A percentile compares a stretch with the other conserved stretches of the same genome.
Evolutionary conservation across 306 rosid species (phyloP).

Genomic region (Sicyos edulis): DNA sequence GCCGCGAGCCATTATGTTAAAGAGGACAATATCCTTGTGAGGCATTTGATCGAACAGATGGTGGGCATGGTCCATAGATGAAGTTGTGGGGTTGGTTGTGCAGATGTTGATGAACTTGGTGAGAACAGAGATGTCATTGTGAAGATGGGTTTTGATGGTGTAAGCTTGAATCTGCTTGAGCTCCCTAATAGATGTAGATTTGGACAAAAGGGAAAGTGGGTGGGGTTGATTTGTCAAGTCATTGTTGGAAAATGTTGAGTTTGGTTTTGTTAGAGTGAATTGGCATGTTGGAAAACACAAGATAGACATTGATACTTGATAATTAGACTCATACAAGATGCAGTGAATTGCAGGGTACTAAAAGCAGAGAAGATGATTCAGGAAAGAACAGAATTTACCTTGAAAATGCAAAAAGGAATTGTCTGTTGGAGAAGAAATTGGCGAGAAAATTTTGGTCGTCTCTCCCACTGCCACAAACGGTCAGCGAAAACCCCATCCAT

Average conservation of each 20-base stretch:
- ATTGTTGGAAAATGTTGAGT: slow-evolving; percentile 21
- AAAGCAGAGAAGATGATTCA: background rate
- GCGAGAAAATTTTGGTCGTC: slow-evolving; percentile 20
- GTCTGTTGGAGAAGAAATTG: slow-evolving; percentile 31
- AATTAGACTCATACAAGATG: background rate
- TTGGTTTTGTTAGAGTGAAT: slow-evolving; percentile 36
- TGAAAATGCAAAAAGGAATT: slow-evolving; percentile 14
- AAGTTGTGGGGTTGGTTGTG: slow-evolving; percentile 31
- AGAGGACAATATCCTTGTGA: slow-evolving; percentile 48
- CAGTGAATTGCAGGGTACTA: background rate
- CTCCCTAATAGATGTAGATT: slow-evolving; percentile 50
- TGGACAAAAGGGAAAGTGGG: slow-evolving; percentile 51
- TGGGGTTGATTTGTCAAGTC: slow-evolving; percentile 25
- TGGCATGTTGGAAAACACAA: slow-evolving; percentile 34
- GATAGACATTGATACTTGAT: slow-evolving; percentile 34
- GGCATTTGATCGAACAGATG: slow-evolving; percentile 52
- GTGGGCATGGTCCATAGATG: slow-evolving; percentile 58
- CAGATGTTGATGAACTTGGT: slow-evolving; percentile 59
- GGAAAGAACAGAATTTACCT: slow-evolving; percentile 33
- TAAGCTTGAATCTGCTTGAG: slow-evolving; percentile 71
- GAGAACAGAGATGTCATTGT: slow-evolving; percentile 35
- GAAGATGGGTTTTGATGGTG: slow-evolving; percentile 61
- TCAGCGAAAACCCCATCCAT: background rate
- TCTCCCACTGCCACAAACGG: background rate
- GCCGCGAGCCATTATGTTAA: slow-evolving; percentile 72